These are phyloP conservation scores for Parathielavia appendiculata DNA, from an alignment of 495 filamentous ascomycete genomes.

Conservation along the genomic window DNA sequence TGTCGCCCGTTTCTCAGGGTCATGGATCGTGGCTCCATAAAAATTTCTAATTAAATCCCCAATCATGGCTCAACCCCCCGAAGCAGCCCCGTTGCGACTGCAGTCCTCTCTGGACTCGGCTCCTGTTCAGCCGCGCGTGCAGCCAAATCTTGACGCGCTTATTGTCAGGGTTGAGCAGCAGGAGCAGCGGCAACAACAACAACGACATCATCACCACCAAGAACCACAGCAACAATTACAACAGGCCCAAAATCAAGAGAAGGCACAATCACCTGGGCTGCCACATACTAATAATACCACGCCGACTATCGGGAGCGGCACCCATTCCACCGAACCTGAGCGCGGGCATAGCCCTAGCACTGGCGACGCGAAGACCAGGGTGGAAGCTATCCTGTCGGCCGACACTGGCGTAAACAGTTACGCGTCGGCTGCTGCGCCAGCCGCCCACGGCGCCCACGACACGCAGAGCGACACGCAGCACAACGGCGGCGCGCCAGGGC, in stretches of 20 bases:
- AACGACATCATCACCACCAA: constrained; percentile 12
- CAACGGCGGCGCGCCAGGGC: constrained; percentile 26
- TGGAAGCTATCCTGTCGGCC: constrained; percentile 21
- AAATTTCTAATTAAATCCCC: constrained; percentile 42
- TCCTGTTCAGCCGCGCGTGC: constrained; percentile 27
- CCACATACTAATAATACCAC: background rate
- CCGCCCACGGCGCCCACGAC: constrained; percentile 9
- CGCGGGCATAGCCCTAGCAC: constrained; percentile 11
- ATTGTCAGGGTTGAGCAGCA: constrained; percentile 13
- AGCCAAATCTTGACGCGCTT: constrained; percentile 22
- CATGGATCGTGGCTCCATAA: constrained; percentile 40
- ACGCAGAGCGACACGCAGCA: constrained; percentile 21
- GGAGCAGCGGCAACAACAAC: constrained; percentile 14
- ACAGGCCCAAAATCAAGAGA: background rate
- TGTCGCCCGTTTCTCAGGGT: constrained; percentile 30
- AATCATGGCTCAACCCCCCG: constrained; percentile 41
- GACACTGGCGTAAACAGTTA: constrained; percentile 14
- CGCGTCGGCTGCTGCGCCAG: constrained; percentile 15
- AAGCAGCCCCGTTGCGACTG: constrained; percentile 30
- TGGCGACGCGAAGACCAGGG: constrained; percentile 20
- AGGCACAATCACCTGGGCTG: background rate
- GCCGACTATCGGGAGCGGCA: constrained; percentile 7
- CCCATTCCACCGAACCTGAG: constrained; percentile 16
- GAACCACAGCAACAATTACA: constrained; percentile 12
- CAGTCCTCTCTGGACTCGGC: constrained; percentile 29